Evolutionary conservation across 352 stramenopile species (phyloP), one percentile per base, ranked within the genome.

Genomic region (Phytophthora quininea): DNA sequence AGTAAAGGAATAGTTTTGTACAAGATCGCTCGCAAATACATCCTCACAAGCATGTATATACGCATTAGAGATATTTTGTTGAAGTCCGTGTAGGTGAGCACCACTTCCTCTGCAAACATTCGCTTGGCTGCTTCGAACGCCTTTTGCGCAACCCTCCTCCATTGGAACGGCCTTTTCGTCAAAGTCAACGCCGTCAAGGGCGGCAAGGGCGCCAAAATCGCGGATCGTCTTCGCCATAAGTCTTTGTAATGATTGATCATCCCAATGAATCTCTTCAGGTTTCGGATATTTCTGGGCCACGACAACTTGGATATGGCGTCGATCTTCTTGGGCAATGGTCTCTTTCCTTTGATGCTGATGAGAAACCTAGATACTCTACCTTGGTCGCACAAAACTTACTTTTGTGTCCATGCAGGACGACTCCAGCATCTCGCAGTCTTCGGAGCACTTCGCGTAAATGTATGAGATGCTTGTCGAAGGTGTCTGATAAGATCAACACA

Each of bases 361-460:
- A 8, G 42, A 53, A 54, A 7, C 54, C 54, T 12, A 58, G 51
- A 27, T 60, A 53, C 3, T 40, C 27, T 3, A 60, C 54, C 10
- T 45, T 53, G 29, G 50, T 32, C 42, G 31, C 46, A 31, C 27
- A 46, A 24, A 51, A 32, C 46, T 60, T 60, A 12, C 27, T 19
- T 30, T 60, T 60, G 24, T 15, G n/a, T 15, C 40, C 40, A 10
- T 60, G 54, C 4, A 60, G 42, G 15, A 42, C 50, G 45, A 63
- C 33, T 19, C 56, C 56, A n/a, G 19, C 19, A 1, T 64, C 47
- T 9, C 27, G 57, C 6, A 57, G 57, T 3, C 46, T 45, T 24
- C 51, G 31, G 24, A 64, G 49, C 1, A 56, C 57, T 3, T 45
- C 37, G 6, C 47, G 47, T 43, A 57, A 27, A 29, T 57, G 47